These are phyloP conservation scores for Saccharomycopsis selenospora DNA, from an alignment of 805 yeast genomes.

Conservation along the genomic window DNA sequence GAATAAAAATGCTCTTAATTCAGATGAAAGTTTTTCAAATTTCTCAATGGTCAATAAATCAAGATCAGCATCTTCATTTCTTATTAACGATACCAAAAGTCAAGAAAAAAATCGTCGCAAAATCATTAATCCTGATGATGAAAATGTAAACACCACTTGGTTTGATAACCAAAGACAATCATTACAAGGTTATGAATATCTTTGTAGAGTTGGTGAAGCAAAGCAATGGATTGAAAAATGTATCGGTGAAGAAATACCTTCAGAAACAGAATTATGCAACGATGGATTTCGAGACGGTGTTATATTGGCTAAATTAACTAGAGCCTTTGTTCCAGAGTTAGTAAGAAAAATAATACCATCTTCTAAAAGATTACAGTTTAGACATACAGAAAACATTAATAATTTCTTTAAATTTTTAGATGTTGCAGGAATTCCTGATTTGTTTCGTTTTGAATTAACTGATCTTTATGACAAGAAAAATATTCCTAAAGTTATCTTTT, in stretches of 20 bases:
- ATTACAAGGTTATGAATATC: slow-evolving; percentile 57
- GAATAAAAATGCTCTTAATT: slow-evolving; percentile 8
- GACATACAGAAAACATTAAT: slow-evolving; percentile 89
- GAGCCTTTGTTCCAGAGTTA: slow-evolving; percentile 59
- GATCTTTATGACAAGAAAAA: slow-evolving; percentile 89
- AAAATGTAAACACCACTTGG: slow-evolving; percentile 13
- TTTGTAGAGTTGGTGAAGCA: slow-evolving; percentile 77
- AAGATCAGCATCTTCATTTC: neutral
- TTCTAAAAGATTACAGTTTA: slow-evolving; percentile 66
- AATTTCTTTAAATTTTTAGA: slow-evolving; percentile 66
- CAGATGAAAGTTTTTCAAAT: neutral
- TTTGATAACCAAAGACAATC: slow-evolving; percentile 16
- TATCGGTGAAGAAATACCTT: slow-evolving; percentile 48
- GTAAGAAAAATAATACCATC: slow-evolving; percentile 48
- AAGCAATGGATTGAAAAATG: slow-evolving; percentile 70
- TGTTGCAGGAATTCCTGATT: slow-evolving; percentile 69
- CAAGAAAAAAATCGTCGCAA: slow-evolving; percentile 16
- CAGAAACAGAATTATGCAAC: slow-evolving; percentile 49
- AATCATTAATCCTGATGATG: slow-evolving; percentile 11
- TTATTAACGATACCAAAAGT: neutral
- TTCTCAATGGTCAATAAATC: neutral
- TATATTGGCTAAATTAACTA: slow-evolving; percentile 69
- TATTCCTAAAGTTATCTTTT: slow-evolving; percentile 87
- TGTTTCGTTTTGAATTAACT: slow-evolving; percentile 83
- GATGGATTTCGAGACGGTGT: slow-evolving; percentile 79